Conservation (phyloP, 441 rosid species). For the Populus hybrid region DNA sequence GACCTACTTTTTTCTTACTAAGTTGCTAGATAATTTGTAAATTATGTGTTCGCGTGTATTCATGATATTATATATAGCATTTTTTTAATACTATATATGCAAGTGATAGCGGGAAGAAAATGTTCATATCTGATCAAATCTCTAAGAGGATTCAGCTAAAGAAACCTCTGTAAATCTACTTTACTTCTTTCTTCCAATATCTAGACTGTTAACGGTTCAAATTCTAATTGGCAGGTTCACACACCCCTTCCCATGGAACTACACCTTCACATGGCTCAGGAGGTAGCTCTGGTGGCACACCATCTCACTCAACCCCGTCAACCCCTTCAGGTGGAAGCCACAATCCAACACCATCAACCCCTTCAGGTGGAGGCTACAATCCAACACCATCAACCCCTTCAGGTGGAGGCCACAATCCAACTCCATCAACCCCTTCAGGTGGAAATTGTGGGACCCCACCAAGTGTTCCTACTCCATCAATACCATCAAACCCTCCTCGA, state of each 20-base stretch:
- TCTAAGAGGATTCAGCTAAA: neutral
- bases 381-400: conserved; percentile 14
- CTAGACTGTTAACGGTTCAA: neutral
- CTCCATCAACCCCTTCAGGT: conserved; percentile 12
- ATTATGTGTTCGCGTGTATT: neutral
- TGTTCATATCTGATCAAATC: neutral
- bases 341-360: conserved; percentile 12
- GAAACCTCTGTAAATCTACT: neutral
- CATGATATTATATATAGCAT: neutral
- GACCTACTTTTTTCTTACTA: neutral
- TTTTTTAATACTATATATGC: neutral
- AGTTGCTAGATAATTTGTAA: neutral
- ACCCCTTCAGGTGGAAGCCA: too few species aligned
- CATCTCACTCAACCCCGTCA: conserved; percentile 16
- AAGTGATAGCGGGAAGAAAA: neutral
- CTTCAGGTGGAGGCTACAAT: conserved; percentile 10
- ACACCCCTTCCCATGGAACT: conserved; percentile 17
- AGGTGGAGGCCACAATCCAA: conserved; percentile 9
- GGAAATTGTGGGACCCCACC: conserved; percentile 33
- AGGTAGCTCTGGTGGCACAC: conserved; percentile 12
- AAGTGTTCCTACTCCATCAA: conserved; percentile 17
- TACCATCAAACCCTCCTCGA: conserved; percentile 22
- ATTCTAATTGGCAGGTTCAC: conserved; percentile 21
- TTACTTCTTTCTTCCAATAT: neutral
- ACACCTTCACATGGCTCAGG: conserved; percentile 22